Evolutionary conservation across 768 basidiomycete genomes (phyloP).

Genomic region (Russula brevipes): DNA sequence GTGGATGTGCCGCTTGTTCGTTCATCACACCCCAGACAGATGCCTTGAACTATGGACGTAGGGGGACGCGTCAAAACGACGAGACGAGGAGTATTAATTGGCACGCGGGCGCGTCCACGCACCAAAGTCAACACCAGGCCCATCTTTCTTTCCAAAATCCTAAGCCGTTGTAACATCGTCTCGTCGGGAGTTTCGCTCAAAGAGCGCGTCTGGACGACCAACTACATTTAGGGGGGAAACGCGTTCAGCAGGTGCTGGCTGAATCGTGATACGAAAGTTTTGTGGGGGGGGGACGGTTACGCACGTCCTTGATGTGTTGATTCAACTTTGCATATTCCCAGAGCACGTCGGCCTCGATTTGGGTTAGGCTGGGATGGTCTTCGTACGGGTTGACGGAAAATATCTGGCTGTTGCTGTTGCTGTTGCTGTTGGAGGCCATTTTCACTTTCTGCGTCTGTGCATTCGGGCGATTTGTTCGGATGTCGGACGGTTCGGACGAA

Average conservation of each 20-base stretch:
- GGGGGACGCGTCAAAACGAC: not conserved
- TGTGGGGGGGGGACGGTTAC: constrained; percentile 27
- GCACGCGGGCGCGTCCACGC: constrained; percentile 27
- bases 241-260: not conserved
- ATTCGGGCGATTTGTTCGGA: too few relatives aligned
- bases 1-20: constrained; percentile 47
- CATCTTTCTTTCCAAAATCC: constrained; percentile 89
- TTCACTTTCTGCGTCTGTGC: not conserved
- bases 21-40: constrained; percentile 94
- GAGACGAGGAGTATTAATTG: too few relatives aligned
- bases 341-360: constrained; percentile 71
- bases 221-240: constrained; percentile 35
- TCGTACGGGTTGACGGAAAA: constrained; percentile 68
- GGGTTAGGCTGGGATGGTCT: constrained; percentile 58
- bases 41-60: constrained; percentile 71
- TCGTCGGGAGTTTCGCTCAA: constrained; percentile 76
- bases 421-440: constrained; percentile 1
- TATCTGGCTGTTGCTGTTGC: constrained; percentile 31
- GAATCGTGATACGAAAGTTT: not conserved
- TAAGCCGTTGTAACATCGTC: constrained; percentile 64
- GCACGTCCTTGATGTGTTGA: constrained; percentile 71
- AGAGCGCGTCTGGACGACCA: constrained; percentile 59
- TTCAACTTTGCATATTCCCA: constrained; percentile 93
- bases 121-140: constrained; percentile 91
- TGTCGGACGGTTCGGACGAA: too few relatives aligned